Evolutionary conservation across 495 filamentous ascomycete species (phyloP).

Genomic region (Podospora fimiseda): DNA sequence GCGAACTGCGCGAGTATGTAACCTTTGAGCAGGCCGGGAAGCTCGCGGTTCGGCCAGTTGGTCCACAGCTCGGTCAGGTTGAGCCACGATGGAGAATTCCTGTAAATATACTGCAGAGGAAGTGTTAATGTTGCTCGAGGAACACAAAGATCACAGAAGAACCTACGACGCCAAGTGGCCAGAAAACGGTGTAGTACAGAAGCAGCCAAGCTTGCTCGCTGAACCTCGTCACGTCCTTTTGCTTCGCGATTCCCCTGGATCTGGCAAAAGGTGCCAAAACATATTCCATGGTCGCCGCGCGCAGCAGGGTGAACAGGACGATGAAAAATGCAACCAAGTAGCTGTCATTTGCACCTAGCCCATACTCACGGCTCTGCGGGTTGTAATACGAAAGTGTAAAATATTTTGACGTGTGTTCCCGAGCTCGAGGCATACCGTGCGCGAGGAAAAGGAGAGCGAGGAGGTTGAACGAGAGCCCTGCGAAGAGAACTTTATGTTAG

Average conservation of each 20-base stretch:
- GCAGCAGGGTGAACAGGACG: slow-evolving; percentile 76
- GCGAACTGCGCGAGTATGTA: slow-evolving; percentile 88
- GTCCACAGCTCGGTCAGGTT: slow-evolving; percentile 76
- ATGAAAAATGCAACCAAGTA: slow-evolving; percentile 75
- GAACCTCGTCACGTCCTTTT: slow-evolving; percentile 71
- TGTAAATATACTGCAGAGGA: slow-evolving; percentile 65
- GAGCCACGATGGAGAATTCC: slow-evolving; percentile 68
- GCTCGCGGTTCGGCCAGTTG: slow-evolving; percentile 68
- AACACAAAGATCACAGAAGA: background rate
- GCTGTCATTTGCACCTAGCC: slow-evolving; percentile 70
- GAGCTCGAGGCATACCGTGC: slow-evolving; percentile 73
- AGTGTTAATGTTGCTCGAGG: background rate
- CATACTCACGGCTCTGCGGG: slow-evolving; percentile 56
- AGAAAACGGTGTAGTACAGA: slow-evolving; percentile 72
- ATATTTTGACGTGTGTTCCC: slow-evolving; percentile 74
- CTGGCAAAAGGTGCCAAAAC: slow-evolving; percentile 69
- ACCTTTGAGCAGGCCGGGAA: slow-evolving; percentile 70
- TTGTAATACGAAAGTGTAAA: slow-evolving; percentile 82
- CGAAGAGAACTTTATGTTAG: slow-evolving; percentile 2
- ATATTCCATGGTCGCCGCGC: slow-evolving; percentile 82
- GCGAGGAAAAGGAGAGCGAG: slow-evolving; percentile 69
- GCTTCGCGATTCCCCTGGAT: slow-evolving; percentile 58
- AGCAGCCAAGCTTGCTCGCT: slow-evolving; percentile 91
- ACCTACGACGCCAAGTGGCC: slow-evolving; percentile 78
- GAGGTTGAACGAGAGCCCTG: slow-evolving; percentile 38